Percentiles rank a stretch among this genome's conserved stretches.
These are phyloP conservation scores for Chlorella variabilis DNA, from an alignment of 163 green algal genomes.

Conservation along the genomic window DNA sequence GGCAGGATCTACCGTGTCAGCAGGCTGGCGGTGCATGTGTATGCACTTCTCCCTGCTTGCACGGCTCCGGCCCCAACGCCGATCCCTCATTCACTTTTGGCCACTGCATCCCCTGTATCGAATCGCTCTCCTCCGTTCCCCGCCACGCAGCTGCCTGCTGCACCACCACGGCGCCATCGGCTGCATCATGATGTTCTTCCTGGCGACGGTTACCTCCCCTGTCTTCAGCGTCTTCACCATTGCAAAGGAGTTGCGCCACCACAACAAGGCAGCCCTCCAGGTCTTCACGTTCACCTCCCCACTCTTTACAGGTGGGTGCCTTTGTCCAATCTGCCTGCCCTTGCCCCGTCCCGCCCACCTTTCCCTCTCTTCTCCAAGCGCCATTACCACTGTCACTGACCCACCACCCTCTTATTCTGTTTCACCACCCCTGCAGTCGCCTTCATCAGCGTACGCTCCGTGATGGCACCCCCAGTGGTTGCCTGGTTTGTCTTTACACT, in stretches of 20 bases:
- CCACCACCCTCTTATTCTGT: neutral
- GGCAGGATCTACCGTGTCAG: no score
- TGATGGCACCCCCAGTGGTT: slow-evolving; percentile 35
- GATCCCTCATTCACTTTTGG: no score
- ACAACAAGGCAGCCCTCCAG: slow-evolving; percentile 7
- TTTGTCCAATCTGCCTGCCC: no score
- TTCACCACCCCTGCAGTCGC: slow-evolving; percentile 20
- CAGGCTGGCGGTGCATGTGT: no score
- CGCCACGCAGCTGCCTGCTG: slow-evolving; percentile 27
- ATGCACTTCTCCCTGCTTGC: no score
- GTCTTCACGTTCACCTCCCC: slow-evolving; percentile 39
- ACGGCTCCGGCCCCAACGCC: no score
- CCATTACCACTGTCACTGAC: neutral
- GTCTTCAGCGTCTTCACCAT: slow-evolving; percentile 48
- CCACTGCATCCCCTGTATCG: no score
- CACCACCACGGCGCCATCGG: slow-evolving; percentile 11
- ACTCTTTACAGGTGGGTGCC: slow-evolving; percentile 41
- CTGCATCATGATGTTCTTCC: slow-evolving; percentile 44
- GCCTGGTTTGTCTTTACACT: slow-evolving; percentile 41
- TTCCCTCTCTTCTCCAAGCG: neutral
- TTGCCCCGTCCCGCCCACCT: neutral
- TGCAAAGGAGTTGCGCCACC: slow-evolving; percentile 30
- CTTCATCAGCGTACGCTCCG: slow-evolving; percentile 40
- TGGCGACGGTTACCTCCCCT: slow-evolving; percentile 50
- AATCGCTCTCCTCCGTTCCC: no score